Evolutionary conservation across 768 basidiomycete genomes (phyloP), one percentile per base, ranked within the genome.

Genomic region (Auricularia auricula-judae): DNA sequence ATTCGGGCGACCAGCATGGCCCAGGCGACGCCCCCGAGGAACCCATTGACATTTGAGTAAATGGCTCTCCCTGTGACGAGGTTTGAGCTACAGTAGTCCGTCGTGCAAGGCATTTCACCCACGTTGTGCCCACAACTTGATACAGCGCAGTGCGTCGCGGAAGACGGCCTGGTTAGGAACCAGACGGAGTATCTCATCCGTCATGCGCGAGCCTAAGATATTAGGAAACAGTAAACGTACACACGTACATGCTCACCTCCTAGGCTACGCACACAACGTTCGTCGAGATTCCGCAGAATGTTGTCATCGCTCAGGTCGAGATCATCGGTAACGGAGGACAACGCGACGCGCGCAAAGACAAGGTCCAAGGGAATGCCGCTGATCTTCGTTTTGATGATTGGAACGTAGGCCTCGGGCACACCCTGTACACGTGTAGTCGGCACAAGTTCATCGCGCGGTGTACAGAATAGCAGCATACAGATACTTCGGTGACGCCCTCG

Each of bases 121-220:
- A 96, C 96, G 80, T 77, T 93, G 89, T 10, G 97, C 97, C 97
- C 97, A 99, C 35, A 98, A 79, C 75, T 98, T 96, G 74, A 99
- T 98, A 73, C 94, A 94, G 68, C 97, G 84, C 66, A 99, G 75
- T 11, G 97, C 88, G 70, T 95, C 93, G 67, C 97, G 87, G 78
- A 98, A 99, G 21, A 96, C 93, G 66, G 87, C 82, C 21, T 95
- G 91, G 71, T 98, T 88, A 11, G 97, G 96, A 2, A 99, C 96
- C 29, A 99, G 80, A 61, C 94, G 87, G 69, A 99, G 76, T 66
- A 98, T 97, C 74, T 95, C 91, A 71, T 98, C 95, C 42, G 93
- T 96, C 34, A 98, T 95, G 56, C 97, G 84, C 47, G 95, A 96
- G 66, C 95, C 95, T 96, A 68, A 7, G 47, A 36, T 56, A 23